Evolutionary conservation across 2,329 filamentous ascomycete genomes (phyloP).

Genomic region (Fusarium secorum): DNA sequence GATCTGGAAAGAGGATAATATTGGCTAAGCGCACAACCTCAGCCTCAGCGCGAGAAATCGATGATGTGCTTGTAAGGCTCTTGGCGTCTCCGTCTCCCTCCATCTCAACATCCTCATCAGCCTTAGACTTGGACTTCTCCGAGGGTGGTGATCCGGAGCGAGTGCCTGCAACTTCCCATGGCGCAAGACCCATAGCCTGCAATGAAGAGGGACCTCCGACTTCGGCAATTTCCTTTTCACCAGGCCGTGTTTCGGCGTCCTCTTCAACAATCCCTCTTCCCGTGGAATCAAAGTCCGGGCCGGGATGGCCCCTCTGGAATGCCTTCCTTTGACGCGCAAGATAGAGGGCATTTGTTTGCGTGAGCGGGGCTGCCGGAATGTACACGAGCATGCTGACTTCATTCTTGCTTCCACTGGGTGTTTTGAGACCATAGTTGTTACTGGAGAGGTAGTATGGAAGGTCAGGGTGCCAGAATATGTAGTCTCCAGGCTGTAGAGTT

Average conservation of each 20-base stretch:
- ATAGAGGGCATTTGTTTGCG: constrained; percentile 65
- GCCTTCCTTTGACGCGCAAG: constrained; percentile 65
- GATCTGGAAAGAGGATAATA: constrained; percentile 64
- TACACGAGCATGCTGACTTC: constrained; percentile 62
- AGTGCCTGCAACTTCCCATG: constrained; percentile 54
- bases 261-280: constrained; percentile 58
- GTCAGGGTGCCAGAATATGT: constrained; percentile 67
- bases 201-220: constrained; percentile 60
- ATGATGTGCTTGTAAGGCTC: constrained; percentile 38
- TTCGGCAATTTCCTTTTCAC: constrained; percentile 60
- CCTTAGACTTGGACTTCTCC: constrained; percentile 32
- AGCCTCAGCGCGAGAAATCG: constrained; percentile 53
- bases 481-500: constrained; percentile 63
- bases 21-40: constrained; percentile 64
- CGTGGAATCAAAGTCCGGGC: constrained; percentile 64
- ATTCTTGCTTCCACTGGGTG: constrained; percentile 39
- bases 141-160: constrained; percentile 42
- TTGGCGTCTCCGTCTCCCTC: constrained; percentile 37
- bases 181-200: constrained; percentile 65
- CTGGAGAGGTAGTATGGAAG: constrained; percentile 63
- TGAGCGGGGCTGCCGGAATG: constrained; percentile 63
- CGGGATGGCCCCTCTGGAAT: constrained; percentile 62
- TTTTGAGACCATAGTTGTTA: constrained; percentile 45
- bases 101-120: constrained; percentile 43
- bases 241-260: constrained; percentile 57